Percentiles rank a stretch among this genome's conserved stretches.
These are phyloP conservation scores for Penicillium coffeae DNA, from an alignment of 495 filamentous ascomycete species.

Conservation along the genomic window DNA sequence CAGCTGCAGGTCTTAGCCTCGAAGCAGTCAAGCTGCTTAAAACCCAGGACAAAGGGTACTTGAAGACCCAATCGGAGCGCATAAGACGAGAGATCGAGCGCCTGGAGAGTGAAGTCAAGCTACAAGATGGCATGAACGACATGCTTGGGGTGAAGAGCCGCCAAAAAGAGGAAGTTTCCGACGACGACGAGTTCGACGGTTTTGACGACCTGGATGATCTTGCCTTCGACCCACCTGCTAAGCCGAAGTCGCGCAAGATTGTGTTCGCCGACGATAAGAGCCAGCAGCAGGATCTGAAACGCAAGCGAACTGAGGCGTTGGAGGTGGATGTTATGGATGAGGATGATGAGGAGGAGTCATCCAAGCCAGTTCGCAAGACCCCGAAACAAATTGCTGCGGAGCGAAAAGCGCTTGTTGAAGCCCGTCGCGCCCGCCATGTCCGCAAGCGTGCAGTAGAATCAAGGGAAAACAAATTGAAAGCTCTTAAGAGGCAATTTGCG, in stretches of 20 bases:
- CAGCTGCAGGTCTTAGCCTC: conserved; percentile 44
- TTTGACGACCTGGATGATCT: conserved; percentile 29
- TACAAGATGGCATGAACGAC: conserved; percentile 36
- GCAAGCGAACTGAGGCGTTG: conserved; percentile 13
- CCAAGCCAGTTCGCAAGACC: conserved; percentile 30
- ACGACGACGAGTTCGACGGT: conserved; percentile 20
- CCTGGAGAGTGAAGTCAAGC: conserved; percentile 50
- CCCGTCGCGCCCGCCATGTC: conserved; percentile 42
- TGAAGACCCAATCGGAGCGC: conserved; percentile 63
- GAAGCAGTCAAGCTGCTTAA: conserved; percentile 85
- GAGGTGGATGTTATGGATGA: conserved; percentile 25
- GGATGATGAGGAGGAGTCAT: conserved; percentile 27
- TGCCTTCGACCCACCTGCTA: conserved; percentile 17
- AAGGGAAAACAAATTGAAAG: conserved; percentile 54
- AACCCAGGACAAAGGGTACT: conserved; percentile 91
- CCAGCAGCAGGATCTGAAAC: conserved; percentile 44
- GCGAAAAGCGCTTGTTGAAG: conserved; percentile 36
- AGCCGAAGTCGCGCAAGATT: conserved; percentile 39
- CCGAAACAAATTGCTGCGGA: conserved; percentile 41
- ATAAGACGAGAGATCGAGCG: conserved; percentile 57
- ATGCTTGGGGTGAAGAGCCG: conserved; percentile 25
- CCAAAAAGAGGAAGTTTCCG: conserved; percentile 15
- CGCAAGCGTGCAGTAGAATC: conserved; percentile 47
- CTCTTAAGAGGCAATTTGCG: conserved; percentile 63
- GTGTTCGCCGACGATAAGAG: conserved; percentile 55